phyloP scores from a whole-genome alignment of 768 basidiomycete genomes.

The Pleurotus salmoneostramineus region DNA sequence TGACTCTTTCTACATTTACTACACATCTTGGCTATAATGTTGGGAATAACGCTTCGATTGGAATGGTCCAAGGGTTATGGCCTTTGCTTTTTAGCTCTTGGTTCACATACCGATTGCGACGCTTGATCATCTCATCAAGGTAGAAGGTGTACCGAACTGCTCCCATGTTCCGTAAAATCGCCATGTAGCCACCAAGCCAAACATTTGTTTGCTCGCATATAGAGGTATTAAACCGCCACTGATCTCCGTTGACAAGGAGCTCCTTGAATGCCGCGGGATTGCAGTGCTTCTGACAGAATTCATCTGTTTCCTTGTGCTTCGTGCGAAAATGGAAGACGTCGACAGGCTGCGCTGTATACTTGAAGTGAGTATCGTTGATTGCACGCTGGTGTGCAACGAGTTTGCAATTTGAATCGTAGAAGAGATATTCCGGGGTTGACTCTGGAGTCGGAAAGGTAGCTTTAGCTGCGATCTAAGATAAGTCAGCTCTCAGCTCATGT shows the following conservation, averaged over 20 bases:
- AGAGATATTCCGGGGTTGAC: background rate
- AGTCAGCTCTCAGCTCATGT: background rate
- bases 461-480: background rate
- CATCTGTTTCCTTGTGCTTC: conserved; percentile 16
- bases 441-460: background rate
- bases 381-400: conserved; percentile 1
- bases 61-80: background rate
- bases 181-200: conserved; percentile 35
- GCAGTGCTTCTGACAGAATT: conserved; percentile 16
- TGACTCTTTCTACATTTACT: background rate
- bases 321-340: conserved; percentile 20
- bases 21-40: background rate
- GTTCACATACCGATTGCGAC: conserved; percentile 16
- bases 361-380: conserved; percentile 11
- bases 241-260: conserved; percentile 11
- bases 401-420: background rate
- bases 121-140: conserved; percentile 33
- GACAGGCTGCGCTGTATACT: conserved; percentile 14
- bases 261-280: conserved; percentile 18
- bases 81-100: conserved; percentile 6
- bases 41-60: background rate
- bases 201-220: conserved; percentile 26
- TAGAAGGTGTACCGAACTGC: conserved; percentile 28
- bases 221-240: conserved; percentile 34
- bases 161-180: conserved; percentile 31